Base-by-base conservation (phyloP, 495 filamentous ascomycete genomes). In the Aspergillus steynii region DNA sequence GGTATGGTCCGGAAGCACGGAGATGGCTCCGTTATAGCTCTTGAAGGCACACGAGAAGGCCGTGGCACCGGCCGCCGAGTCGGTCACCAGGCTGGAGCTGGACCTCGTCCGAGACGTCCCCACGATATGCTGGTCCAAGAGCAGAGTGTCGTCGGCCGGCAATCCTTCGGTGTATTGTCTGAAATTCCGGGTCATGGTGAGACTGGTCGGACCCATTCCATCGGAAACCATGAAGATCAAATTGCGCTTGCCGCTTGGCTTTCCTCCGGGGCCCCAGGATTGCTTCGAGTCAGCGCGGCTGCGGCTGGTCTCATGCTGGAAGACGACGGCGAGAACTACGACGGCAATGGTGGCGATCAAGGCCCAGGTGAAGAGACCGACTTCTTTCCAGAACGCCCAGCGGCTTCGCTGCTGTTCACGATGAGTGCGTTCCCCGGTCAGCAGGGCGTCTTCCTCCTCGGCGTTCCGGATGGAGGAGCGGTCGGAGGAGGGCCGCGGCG, bases 141-240 rank as follows among this genome's bases (percentile, higher is more conserved):
- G 82, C 54, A 99, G 81, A 5, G 82, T 86, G 62, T 96, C 83
- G 58, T 87, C 85, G 58, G 82, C 77, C 3, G 90, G 87, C 15
- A 93, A 77, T 12, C 83, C 85, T 37, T 87, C 79, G n/a, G 77
- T 71, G 37, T 81, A 77, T 72, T 99, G 95, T 31, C 86, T 81
- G 77, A 91, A 98, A 68, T 84, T 86, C 51, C 95, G 81, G 5
- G 96, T 97, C 69, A 98, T 74, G 12, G 86, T 86, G 28, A 98
- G 81, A 70, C 91, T 94, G 26, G 93, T 90, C 3, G 95, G 95
- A 0, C 95, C 95, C 96, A 99, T 98, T 58, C 94, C 95, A 69
- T 99, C 95, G 0, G 91, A 96, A 8, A 99, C 96, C 96, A 99
- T 98, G 80, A 99, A 98, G 61, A 99, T 88, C 46, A 98, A 74